Conservation (phyloP, 2,329 filamentous ascomycete species). For the Myotisia sp. region DNA sequence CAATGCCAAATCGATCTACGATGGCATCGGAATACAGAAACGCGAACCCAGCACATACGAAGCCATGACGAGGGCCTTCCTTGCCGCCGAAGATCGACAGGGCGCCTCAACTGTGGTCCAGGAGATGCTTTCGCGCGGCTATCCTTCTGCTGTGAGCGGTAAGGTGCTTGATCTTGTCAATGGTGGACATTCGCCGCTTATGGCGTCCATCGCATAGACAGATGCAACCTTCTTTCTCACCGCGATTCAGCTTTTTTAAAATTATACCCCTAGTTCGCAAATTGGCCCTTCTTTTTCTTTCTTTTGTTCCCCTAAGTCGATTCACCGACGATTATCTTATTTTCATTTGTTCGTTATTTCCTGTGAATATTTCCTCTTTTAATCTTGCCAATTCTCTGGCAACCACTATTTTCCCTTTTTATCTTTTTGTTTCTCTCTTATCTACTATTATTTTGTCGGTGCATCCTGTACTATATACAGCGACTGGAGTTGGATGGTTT, state of each 20-base stretch:
- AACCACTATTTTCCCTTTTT: background rate
- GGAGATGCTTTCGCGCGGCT: constrained; percentile 82
- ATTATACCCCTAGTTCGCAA: no score
- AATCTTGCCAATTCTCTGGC: background rate
- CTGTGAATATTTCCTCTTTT: constrained; percentile 1
- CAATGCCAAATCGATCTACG: constrained; percentile 67
- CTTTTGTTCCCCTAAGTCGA: background rate
- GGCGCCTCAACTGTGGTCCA: constrained; percentile 64
- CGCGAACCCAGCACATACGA: constrained; percentile 97
- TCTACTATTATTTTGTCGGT: constrained; percentile 5
- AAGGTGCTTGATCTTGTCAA: constrained; percentile 87
- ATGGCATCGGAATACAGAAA: constrained; percentile 58
- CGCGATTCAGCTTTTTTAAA: constrained; percentile 1
- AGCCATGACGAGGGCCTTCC: constrained; percentile 88
- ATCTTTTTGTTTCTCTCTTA: background rate
- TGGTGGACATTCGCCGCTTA: constrained; percentile 13
- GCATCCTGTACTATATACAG: constrained; percentile 8
- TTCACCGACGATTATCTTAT: no score
- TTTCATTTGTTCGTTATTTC: background rate
- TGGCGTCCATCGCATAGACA: background rate
- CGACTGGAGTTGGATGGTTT: constrained; percentile 1
- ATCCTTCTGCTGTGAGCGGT: constrained; percentile 78
- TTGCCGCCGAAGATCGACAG: constrained; percentile 66
- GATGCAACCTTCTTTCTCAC: background rate
- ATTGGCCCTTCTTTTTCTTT: no score